Evolutionary conservation across 228 moss, liverwort and hornwort species (phyloP).

Genomic region (Sphagnum fallax): DNA sequence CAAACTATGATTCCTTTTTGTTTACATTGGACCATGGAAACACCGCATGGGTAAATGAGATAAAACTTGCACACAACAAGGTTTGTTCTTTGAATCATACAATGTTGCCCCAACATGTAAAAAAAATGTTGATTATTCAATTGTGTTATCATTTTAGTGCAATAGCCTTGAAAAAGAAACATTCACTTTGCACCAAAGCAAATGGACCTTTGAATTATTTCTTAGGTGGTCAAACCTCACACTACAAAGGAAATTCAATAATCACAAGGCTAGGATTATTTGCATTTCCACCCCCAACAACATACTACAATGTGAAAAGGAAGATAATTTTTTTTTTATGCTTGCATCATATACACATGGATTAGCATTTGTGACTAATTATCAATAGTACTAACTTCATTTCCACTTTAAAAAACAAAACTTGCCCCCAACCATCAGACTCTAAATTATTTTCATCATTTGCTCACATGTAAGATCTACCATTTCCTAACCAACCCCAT

Average conservation of each 20-base stretch:
- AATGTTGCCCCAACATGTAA: not conserved
- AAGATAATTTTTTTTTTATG: not conserved
- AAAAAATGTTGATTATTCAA: not conserved
- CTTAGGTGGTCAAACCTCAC: not conserved
- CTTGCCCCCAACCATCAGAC: not conserved
- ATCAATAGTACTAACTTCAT: not conserved
- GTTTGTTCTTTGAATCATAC: not conserved
- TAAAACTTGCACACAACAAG: not conserved
- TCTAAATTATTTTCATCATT: not conserved
- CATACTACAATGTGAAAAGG: not conserved
- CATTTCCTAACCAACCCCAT: not conserved
- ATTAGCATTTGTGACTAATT: not conserved
- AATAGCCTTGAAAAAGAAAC: not conserved
- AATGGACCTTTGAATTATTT: not conserved
- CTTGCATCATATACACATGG: not conserved
- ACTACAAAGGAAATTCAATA: not conserved
- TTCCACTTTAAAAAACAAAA: not conserved
- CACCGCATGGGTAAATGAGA: not conserved
- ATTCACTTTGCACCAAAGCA: not conserved
- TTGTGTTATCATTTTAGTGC: not conserved
- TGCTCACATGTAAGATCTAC: not conserved
- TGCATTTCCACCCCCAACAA: not conserved
- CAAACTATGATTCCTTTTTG: too few species aligned
- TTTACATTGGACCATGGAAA: too few species aligned
- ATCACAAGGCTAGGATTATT: not conserved